Evolutionary conservation across 1,284 basidiomycete genomes (phyloP), one percentile per base, ranked within the genome.

Genomic region (Cutaneotrichosporon arboriforme): DNA sequence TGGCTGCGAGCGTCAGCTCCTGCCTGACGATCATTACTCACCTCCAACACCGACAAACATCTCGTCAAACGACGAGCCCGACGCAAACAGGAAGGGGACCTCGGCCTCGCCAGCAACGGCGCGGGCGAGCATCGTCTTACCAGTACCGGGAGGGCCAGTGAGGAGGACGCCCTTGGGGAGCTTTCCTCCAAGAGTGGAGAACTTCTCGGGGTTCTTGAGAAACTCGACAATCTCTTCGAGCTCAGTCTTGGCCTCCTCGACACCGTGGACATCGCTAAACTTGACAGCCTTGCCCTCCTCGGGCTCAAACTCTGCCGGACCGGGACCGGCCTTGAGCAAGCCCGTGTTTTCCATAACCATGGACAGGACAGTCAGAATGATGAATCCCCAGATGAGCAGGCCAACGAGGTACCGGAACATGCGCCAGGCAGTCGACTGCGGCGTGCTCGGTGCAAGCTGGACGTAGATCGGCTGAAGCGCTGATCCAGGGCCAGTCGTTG

Each of bases 51-150:
- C 73, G 20, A 75, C 74, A 52, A 74, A 92, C 85, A 97, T 94
- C 72, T 98, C 94, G 71, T 98, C 96, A 61, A 98, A 97, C 68
- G 96, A 91, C 44, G 91, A 93, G 14, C 90, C 91, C 57, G 53
- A 70, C 15, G 74, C 77, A 46, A 77, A 76, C 41, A 76, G 58
- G 67, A 76, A 76, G 0, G 73, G 73, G 0, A 97, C 92, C 39
- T 88, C 94, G 12, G 94, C 96, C 77, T 98, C 93, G 50, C 96
- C 96, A 14, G 94, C 94, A 7, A 97, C 88, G 12, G 94, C 94
- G 55, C 93, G 81, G 4, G 94, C 94, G 13, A 98, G 81, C 81
- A 97, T 84, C 1, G 94, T 98, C 79, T 97, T 97, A 70, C 94
- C 94, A 18, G 94, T 97, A 64, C 93, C 72, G 23, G 88, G 88